Percentiles rank a stretch among this genome's conserved stretches.
These are phyloP conservation scores for Goffeauzyma gilvescens DNA, from an alignment of 768 basidiomycete species.

Conservation along the genomic window DNA sequence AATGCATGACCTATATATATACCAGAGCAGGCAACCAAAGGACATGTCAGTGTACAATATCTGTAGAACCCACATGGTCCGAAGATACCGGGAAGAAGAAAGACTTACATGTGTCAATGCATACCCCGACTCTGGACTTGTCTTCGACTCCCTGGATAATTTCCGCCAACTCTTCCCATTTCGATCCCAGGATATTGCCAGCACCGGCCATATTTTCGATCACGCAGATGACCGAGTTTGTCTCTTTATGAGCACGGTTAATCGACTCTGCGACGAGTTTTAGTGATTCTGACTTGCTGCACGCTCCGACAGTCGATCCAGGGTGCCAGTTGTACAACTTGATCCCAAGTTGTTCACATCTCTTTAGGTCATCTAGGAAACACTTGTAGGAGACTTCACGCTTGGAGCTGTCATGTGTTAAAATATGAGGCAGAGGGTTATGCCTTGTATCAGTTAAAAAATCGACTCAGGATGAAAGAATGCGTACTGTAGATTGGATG, in stretches of 20 bases:
- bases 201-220: slow-evolving; percentile 79
- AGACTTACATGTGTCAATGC: slow-evolving; percentile 59
- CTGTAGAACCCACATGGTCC: neutral
- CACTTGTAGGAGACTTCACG: slow-evolving; percentile 37
- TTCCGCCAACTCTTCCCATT: slow-evolving; percentile 46
- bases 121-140: slow-evolving; percentile 58
- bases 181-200: slow-evolving; percentile 56
- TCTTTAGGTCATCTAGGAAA: slow-evolving; percentile 60
- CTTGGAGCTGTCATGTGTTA: slow-evolving; percentile 13
- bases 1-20: slow-evolving; percentile 47
- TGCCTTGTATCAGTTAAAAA: slow-evolving; percentile 51
- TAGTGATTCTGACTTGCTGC: slow-evolving; percentile 45
- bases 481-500: neutral
- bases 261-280: slow-evolving; percentile 50
- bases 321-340: slow-evolving; percentile 70
- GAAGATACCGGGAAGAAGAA: neutral
- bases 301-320: slow-evolving; percentile 59
- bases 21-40: too few relatives aligned
- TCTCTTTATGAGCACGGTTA: slow-evolving; percentile 52
- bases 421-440: neutral
- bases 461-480: slow-evolving; percentile 17
- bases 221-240: slow-evolving; percentile 43
- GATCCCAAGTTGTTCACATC: slow-evolving; percentile 60
- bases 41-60: neutral
- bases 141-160: slow-evolving; percentile 56